Conservation (phyloP, 805 yeast genomes). For the Pichia kluyveri region DNA sequence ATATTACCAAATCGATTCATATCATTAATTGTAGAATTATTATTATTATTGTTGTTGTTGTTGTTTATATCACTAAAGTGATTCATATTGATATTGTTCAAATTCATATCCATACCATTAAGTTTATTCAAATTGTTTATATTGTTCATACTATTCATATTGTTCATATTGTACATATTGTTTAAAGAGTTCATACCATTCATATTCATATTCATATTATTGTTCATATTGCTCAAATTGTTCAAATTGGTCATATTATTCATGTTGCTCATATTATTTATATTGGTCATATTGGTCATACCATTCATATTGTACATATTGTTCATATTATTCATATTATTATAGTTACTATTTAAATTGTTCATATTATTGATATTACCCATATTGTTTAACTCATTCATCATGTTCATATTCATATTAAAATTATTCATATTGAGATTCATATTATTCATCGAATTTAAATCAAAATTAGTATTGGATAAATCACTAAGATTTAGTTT, state of each 20-base stretch:
- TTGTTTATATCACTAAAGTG: neutral
- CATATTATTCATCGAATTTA: neutral
- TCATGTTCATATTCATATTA: neutral
- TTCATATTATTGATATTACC: neutral
- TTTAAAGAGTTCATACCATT: neutral
- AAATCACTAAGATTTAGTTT: neutral
- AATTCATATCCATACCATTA: neutral
- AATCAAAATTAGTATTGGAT: neutral
- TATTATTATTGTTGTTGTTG: conserved; percentile 2
- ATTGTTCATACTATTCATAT: neutral
- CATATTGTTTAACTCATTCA: neutral
- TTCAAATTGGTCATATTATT: neutral
- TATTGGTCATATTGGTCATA: neutral
- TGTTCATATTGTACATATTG: neutral
- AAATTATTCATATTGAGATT: neutral
- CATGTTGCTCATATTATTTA: neutral
- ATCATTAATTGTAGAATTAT: neutral
- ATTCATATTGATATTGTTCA: neutral
- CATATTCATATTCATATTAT: neutral
- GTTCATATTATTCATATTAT: neutral
- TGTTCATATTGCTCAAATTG: neutral
- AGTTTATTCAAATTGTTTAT: neutral
- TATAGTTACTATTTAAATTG: neutral
- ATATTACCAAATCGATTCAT: neutral
- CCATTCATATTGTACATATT: neutral